phyloP scores from a whole-genome alignment of 2,329 filamentous ascomycete genomes.

The Raffaelea albimanens region DNA sequence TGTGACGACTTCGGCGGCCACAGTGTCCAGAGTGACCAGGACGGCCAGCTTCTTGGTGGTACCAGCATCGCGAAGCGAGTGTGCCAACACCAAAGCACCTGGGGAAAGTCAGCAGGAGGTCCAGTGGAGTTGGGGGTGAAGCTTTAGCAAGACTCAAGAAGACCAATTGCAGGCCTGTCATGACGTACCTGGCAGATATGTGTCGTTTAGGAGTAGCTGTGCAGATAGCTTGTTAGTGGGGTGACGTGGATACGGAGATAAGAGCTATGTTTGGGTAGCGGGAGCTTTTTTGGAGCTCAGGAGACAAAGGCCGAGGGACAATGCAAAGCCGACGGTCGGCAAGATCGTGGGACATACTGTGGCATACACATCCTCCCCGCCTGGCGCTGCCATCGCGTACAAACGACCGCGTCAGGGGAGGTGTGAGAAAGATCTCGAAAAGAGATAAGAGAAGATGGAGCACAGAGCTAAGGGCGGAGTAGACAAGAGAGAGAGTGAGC shows the following conservation, averaged over 20 bases:
- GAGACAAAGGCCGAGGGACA: no score
- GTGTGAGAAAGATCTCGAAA: background rate
- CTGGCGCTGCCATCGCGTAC: conserved; percentile 27
- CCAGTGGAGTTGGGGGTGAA: background rate
- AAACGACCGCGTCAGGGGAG: conserved; percentile 6
- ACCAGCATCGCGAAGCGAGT: conserved; percentile 86
- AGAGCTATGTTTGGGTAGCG: background rate
- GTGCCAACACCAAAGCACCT: conserved; percentile 89
- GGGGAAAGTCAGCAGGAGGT: conserved; percentile 13
- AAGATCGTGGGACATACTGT: conserved; percentile 38
- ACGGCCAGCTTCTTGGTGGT: conserved; percentile 78
- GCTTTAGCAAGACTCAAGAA: conserved; percentile 9
- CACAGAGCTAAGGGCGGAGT: background rate
- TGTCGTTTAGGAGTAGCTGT: conserved; percentile 85
- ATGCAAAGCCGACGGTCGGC: background rate
- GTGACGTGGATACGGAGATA: background rate
- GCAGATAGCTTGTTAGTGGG: conserved; percentile 3
- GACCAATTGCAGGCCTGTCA: conserved; percentile 10
- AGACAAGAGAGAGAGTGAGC: background rate
- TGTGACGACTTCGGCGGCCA: conserved; percentile 65
- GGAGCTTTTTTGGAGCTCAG: background rate
- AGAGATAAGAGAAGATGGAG: conserved; percentile 5
- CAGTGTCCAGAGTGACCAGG: conserved; percentile 70
- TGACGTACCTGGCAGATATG: conserved; percentile 75
- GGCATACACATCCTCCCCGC: conserved; percentile 43